Evolutionary conservation across 257 asterid species (phyloP).

Genomic region (Plantago elongata): DNA sequence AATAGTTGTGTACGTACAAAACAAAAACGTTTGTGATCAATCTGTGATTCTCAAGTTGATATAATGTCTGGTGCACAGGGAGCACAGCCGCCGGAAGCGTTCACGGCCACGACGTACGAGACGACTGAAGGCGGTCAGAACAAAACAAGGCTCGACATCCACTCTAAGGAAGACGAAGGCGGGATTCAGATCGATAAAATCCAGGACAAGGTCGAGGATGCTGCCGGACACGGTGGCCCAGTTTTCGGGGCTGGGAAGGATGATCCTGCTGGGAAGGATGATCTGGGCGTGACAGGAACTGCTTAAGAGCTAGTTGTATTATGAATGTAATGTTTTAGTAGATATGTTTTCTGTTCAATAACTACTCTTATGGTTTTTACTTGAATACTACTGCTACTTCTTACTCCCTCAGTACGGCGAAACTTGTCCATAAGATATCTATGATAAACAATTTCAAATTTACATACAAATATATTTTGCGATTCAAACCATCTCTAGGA

Average conservation of each 20-base stretch:
- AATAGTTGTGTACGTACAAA: too few relatives aligned
- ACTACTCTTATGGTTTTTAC: too few relatives aligned
- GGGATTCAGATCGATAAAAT: conserved; percentile 57
- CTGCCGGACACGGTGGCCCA: conserved; percentile 77
- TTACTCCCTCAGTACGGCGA: too few relatives aligned
- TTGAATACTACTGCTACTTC: too few relatives aligned
- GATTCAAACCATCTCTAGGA: too few relatives aligned
- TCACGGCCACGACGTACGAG: conserved; percentile 68
- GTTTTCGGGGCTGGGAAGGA: conserved; percentile 74
- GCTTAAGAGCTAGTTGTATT: conserved; percentile 18
- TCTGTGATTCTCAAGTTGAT: neutral
- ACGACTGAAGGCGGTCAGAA: conserved; percentile 58
- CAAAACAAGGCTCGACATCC: conserved; percentile 56
- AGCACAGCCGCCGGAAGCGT: conserved; percentile 72
- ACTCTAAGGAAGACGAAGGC: conserved; percentile 68
- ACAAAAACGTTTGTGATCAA: too few relatives aligned
- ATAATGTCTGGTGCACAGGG: conserved; percentile 95
- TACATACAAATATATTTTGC: too few relatives aligned
- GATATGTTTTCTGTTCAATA: too few relatives aligned
- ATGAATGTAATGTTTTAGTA: too few relatives aligned
- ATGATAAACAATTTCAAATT: too few relatives aligned
- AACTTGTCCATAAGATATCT: too few relatives aligned
- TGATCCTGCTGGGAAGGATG: conserved; percentile 46
- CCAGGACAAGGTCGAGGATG: conserved; percentile 77
- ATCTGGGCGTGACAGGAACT: conserved; percentile 78